phyloP scores from a whole-genome alignment of 805 yeast species.

The Candida nemodendra region DNA sequence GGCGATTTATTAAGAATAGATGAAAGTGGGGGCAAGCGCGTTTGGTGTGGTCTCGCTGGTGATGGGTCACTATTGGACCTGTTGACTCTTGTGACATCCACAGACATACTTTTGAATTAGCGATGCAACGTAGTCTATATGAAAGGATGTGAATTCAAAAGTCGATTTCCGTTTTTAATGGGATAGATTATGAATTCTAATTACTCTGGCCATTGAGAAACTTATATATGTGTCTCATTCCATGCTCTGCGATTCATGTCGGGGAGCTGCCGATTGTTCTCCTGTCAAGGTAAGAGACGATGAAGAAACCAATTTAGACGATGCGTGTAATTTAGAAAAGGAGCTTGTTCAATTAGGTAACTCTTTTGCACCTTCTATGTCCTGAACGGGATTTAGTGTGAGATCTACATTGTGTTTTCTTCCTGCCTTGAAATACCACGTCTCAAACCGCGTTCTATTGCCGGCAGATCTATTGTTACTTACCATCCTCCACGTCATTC shows the following conservation, averaged over 20 bases:
- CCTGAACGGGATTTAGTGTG: background rate
- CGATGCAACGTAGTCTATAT: too few species aligned
- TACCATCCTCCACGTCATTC: too few species aligned
- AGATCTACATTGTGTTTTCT: background rate
- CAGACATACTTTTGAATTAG: constrained; percentile 16
- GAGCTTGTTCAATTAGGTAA: background rate
- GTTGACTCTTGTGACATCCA: constrained; percentile 21
- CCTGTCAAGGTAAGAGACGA: constrained; percentile 6
- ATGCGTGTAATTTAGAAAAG: constrained; percentile 8
- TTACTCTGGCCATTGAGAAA: background rate
- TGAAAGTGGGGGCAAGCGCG: constrained; percentile 28
- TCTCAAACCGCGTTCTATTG: background rate
- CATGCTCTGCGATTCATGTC: background rate
- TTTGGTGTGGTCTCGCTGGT: constrained; percentile 14
- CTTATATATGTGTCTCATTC: constrained; percentile 9
- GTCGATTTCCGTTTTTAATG: background rate
- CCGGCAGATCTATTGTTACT: background rate
- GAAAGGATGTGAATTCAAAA: background rate
- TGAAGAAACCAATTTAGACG: constrained; percentile 2
- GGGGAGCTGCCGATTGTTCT: background rate
- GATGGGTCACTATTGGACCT: constrained; percentile 29
- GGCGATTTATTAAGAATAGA: constrained; percentile 20
- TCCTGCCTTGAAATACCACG: background rate
- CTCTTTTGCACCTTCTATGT: background rate
- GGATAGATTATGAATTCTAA: background rate